Evolutionary conservation across 306 rosid species (phyloP), one percentile per base, ranked within the genome.

Genomic region (Corylus heterophylla): DNA sequence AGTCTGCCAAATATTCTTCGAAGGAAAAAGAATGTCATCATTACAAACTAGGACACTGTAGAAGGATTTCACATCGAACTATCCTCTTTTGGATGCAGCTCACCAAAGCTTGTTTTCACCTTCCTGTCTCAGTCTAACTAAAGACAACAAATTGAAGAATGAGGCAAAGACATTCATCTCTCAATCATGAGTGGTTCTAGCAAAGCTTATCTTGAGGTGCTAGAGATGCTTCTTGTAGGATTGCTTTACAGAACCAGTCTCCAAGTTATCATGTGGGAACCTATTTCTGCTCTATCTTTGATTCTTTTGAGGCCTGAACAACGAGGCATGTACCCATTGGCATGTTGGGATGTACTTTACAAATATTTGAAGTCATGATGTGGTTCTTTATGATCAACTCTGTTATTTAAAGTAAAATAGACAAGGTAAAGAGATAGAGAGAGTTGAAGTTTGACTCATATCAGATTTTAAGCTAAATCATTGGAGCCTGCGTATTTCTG

Each of bases 221-320:
- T 22, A 59, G 35, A 25, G 11, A 59, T 59, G 66, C 66, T 25
- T 12, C 66, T 59, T 20, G 13, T 20, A 10, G 35, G 35, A 58
- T 22, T 58, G 66, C 37, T 22, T 58, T 10, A 8, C 37, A 22
- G 66, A 58, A 22, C 37, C 17, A 5, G 51, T 39, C 72, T 7
- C 47, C 48, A 31, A 17, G 51, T 67, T 29, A 4, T 42, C 72
- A 37, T 39, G 51, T 64, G 70, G 48, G 12, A 64, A 18, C 50
- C 72, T 39, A 14, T 67, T 39, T 67, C 7, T 67, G 20, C 50
- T 59, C 35, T 59, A 59, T 17, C 2, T 42, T 8, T 42, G 22
- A 67, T 67, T 67, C 49, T 10, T 67, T 67, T 48, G 61, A 71
- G 37, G 29, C 18, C 1, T 74, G 59, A 51, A 17, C 76, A 73